phyloP scores from a whole-genome alignment of 2,329 filamentous ascomycete genomes.

The Plenodomus tracheiphilus region DNA sequence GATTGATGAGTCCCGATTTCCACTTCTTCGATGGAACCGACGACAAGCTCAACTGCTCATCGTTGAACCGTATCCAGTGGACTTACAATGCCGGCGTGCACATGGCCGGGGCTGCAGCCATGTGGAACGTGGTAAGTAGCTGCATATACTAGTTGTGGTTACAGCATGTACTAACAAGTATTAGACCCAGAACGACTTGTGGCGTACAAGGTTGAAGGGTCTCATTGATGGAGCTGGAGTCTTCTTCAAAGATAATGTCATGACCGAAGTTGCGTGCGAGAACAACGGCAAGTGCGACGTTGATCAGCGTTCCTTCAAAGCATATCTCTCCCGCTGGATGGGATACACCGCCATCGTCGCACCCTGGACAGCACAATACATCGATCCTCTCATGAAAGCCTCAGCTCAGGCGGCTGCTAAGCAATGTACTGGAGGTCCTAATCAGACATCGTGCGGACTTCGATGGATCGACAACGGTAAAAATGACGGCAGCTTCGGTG shows the following conservation, averaged over 20 bases:
- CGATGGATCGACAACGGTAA: constrained; percentile 47
- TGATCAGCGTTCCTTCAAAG: constrained; percentile 54
- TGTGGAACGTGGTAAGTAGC: constrained; percentile 52
- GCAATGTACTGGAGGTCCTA: constrained; percentile 56
- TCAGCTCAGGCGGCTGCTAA: constrained; percentile 61
- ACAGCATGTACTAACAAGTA: constrained; percentile 9
- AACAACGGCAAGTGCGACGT: constrained; percentile 50
- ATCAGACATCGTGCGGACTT: constrained; percentile 53
- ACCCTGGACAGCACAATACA: constrained; percentile 38
- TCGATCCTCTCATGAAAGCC: constrained; percentile 57
- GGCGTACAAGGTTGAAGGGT: constrained; percentile 34
- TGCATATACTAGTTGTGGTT: not conserved
- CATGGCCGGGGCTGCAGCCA: constrained; percentile 51
- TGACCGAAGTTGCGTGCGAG: constrained; percentile 55
- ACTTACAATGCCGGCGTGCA: constrained; percentile 53
- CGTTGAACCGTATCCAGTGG: constrained; percentile 52
- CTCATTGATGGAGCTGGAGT: constrained; percentile 45
- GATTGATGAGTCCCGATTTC: constrained; percentile 54
- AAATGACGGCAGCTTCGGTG: constrained; percentile 56
- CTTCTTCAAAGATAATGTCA: constrained; percentile 51
- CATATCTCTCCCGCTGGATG: constrained; percentile 50
- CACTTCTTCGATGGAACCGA: constrained; percentile 53
- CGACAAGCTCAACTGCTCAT: constrained; percentile 48
- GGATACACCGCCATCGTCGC: constrained; percentile 47
- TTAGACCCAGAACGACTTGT: constrained; percentile 39